These are phyloP conservation scores for Penicillium frequentans DNA, from an alignment of 2,329 filamentous ascomycete genomes.

Conservation along the genomic window DNA sequence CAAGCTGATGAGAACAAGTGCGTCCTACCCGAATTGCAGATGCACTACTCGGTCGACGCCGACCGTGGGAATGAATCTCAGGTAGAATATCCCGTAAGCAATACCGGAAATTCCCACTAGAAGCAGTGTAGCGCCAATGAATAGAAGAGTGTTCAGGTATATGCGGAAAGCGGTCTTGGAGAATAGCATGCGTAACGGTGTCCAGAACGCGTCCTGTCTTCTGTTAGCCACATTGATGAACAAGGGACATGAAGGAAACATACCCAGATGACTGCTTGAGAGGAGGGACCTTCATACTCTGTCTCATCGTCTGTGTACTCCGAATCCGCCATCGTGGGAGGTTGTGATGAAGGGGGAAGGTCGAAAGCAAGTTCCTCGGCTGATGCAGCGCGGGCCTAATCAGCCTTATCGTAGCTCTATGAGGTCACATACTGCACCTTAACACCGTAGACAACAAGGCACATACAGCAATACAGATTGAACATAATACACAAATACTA, in stretches of 20 bases:
- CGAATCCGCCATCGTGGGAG: conserved; percentile 19
- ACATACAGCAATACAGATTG: neutral
- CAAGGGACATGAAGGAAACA: neutral
- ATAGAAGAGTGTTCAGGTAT: conserved; percentile 61
- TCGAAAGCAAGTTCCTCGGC: conserved; percentile 9
- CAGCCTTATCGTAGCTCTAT: neutral
- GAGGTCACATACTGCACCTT: neutral
- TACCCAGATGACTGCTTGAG: conserved; percentile 14
- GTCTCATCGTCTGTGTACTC: conserved; percentile 24
- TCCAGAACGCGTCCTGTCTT: conserved; percentile 53
- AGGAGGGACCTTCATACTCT: conserved; percentile 18
- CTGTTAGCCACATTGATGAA: conserved; percentile 17
- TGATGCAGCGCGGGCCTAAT: neutral
- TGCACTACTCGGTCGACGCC: conserved; percentile 63
- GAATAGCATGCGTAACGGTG: conserved; percentile 55
- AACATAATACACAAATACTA: no score
- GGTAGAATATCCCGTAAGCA: conserved; percentile 68
- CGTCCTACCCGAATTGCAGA: conserved; percentile 62
- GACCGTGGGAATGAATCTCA: conserved; percentile 66
- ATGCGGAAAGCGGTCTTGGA: conserved; percentile 64
- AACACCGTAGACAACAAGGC: neutral
- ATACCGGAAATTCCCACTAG: conserved; percentile 60
- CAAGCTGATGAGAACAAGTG: neutral
- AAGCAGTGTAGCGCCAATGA: conserved; percentile 52
- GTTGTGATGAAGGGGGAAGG: neutral